Evolutionary conservation across 2,329 filamentous ascomycete genomes (phyloP), one percentile per base, ranked within the genome.

Genomic region (Paraphaeosphaeria sporulosa): DNA sequence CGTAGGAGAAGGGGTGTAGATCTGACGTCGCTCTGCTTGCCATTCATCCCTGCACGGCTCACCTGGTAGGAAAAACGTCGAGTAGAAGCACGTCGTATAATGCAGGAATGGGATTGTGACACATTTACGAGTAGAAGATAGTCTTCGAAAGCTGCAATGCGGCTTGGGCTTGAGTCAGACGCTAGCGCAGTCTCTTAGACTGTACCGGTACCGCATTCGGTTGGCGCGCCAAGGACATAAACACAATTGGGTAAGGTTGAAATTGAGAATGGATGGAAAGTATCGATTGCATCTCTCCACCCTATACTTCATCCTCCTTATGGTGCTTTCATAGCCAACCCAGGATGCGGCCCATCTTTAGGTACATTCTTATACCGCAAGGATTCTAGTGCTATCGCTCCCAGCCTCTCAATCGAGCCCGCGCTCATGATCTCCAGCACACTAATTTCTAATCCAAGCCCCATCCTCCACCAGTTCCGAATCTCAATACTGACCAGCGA

Each of bases 401-500:
- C 30, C 48, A 50, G 12, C 15, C 30, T 23, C 19, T 51, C 19
- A 21, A 51, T 25, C 6, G 32, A 40, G 4, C 48, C 48, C 6
- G n/a, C 48, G 23, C 50, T 32, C 38, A 54, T 32, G 25, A 54
- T 19, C 10, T 44, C 27, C 8, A 54, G 17, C 12, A 54, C 27
- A 21, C 17, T 44, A 10, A 54, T 54, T 23, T 54, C 51, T 7
- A 32, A 13, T 21, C 36, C 51, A 15, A 53, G 17, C 2, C 23
- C 15, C 38, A 19, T 43, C 13, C 17, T 21, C 23, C 21, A 53
- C 50, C 50, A 53, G 43, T 53, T 53, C 4, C 50, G 19, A 3
- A 53, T n/a, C 36, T 53, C 50, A 23, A 53, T 53, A 6, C 23
- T 19, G 9, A 53, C 50, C 21, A 53, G 15, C 4, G 38, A 43